Evolutionary conservation across 768 basidiomycete genomes (phyloP).

Genomic region (Hericium coralloides): DNA sequence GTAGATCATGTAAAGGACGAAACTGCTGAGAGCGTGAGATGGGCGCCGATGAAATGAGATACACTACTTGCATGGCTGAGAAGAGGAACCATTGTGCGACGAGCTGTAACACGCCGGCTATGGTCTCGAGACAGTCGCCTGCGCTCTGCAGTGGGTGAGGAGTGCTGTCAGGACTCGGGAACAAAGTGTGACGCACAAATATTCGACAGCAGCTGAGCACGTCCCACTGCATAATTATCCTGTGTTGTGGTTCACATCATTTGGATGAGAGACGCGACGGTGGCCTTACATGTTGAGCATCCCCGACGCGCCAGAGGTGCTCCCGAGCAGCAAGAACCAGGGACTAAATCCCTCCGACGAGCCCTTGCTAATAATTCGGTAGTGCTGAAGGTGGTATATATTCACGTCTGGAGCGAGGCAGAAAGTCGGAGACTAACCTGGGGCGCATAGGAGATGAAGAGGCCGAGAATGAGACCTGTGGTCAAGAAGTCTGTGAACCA

Average conservation of each 20-base stretch:
- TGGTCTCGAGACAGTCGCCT: constrained; percentile 67
- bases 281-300: constrained; percentile 72
- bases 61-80: constrained; percentile 58
- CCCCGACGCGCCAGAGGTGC: constrained; percentile 71
- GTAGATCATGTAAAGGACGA: constrained; percentile 87
- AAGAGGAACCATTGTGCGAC: constrained; percentile 80
- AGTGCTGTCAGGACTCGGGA: not conserved
- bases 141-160: constrained; percentile 35
- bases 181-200: constrained; percentile 45
- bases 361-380: constrained; percentile 66
- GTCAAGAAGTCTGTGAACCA: constrained; percentile 13
- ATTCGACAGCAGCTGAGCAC: constrained; percentile 73
- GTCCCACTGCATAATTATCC: constrained; percentile 79
- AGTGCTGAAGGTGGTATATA: constrained; percentile 39
- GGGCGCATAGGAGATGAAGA: constrained; percentile 15
- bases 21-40: constrained; percentile 33
- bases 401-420: not conserved
- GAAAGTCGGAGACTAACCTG: constrained; percentile 5
- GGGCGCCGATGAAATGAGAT: not conserved
- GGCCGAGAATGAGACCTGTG: constrained; percentile 13
- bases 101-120: constrained; percentile 79
- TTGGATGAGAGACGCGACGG: constrained; percentile 1
- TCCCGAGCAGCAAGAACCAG: constrained; percentile 84
- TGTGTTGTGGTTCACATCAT: constrained; percentile 23
- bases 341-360: constrained; percentile 90